These are phyloP conservation scores for Hymenoscyphus occultus DNA, from an alignment of 2,329 filamentous ascomycete genomes.

Conservation along the genomic window DNA sequence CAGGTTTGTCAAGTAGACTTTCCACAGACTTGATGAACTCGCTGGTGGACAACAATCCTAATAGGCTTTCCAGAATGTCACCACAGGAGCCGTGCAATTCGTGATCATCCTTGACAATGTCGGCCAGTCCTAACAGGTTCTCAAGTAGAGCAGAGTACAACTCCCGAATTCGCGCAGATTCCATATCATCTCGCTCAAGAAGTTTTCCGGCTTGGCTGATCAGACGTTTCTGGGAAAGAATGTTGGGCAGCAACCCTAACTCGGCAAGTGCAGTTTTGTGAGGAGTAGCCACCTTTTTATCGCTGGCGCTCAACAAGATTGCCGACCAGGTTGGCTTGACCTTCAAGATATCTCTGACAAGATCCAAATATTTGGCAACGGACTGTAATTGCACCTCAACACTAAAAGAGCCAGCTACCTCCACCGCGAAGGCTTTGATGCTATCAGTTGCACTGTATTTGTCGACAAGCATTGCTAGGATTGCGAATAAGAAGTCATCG, in stretches of 20 bases:
- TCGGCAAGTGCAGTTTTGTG: slow-evolving; percentile 52
- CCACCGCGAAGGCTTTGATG: slow-evolving; percentile 70
- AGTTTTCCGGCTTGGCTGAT: slow-evolving; percentile 54
- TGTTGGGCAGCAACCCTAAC: slow-evolving; percentile 54
- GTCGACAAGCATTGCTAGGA: slow-evolving; percentile 87
- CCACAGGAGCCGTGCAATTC: slow-evolving; percentile 58
- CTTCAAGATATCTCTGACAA: slow-evolving; percentile 73
- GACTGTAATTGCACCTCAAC: slow-evolving; percentile 75
- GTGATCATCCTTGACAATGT: slow-evolving; percentile 57
- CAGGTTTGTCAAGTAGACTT: slow-evolving; percentile 71
- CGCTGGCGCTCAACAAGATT: slow-evolving; percentile 62
- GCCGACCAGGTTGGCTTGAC: slow-evolving; percentile 72
- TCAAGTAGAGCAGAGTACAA: slow-evolving; percentile 69
- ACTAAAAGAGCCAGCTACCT: slow-evolving; percentile 70
- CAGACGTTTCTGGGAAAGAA: slow-evolving; percentile 57
- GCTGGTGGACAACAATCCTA: slow-evolving; percentile 78
- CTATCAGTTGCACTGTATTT: slow-evolving; percentile 76
- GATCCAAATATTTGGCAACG: slow-evolving; percentile 70
- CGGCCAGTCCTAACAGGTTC: slow-evolving; percentile 62
- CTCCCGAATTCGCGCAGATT: slow-evolving; percentile 62
- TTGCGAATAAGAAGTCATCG: slow-evolving; percentile 81
- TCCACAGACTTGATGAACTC: slow-evolving; percentile 90
- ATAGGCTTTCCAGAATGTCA: slow-evolving; percentile 71
- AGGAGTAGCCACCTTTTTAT: slow-evolving; percentile 44
- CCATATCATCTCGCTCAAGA: slow-evolving; percentile 62